Conservation (phyloP, 805 yeast genomes). For the Suhomyces canberraensis region DNA sequence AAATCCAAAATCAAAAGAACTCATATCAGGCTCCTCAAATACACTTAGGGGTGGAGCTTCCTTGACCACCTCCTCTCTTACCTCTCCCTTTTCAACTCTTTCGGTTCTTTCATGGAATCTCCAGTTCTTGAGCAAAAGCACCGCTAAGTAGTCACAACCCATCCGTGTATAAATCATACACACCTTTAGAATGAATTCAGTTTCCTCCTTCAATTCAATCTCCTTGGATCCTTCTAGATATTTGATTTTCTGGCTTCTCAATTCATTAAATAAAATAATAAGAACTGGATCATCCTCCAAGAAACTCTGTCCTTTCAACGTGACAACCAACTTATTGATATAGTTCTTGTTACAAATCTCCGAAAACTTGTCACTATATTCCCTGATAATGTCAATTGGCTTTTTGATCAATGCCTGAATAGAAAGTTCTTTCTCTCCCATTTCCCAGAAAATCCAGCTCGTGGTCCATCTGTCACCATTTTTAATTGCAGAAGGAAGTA, state of each 20-base stretch:
- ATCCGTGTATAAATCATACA: conserved; percentile 70
- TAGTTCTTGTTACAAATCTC: conserved; percentile 15
- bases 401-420: conserved; percentile 64
- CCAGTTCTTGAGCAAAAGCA: conserved; percentile 68
- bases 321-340: conserved; percentile 2
- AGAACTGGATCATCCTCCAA: conserved; percentile 81
- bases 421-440: conserved; percentile 40
- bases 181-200: conserved; percentile 57
- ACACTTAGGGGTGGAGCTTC: conserved; percentile 45
- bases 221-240: conserved; percentile 50
- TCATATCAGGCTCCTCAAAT: conserved; percentile 75
- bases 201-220: conserved; percentile 48
- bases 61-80: neutral
- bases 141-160: conserved; percentile 85
- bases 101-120: conserved; percentile 35
- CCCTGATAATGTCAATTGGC: conserved; percentile 33
- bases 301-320: conserved; percentile 31
- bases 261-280: conserved; percentile 57
- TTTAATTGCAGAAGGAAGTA: conserved; percentile 55
- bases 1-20: conserved; percentile 55
- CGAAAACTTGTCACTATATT: conserved; percentile 20
- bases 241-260: conserved; percentile 51
- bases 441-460: conserved; percentile 77
- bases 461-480: conserved; percentile 77
- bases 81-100: neutral